Evolutionary conservation across 2,329 filamentous ascomycete genomes (phyloP), one percentile per base, ranked within the genome.

Genomic region (Xylaria sp.): DNA sequence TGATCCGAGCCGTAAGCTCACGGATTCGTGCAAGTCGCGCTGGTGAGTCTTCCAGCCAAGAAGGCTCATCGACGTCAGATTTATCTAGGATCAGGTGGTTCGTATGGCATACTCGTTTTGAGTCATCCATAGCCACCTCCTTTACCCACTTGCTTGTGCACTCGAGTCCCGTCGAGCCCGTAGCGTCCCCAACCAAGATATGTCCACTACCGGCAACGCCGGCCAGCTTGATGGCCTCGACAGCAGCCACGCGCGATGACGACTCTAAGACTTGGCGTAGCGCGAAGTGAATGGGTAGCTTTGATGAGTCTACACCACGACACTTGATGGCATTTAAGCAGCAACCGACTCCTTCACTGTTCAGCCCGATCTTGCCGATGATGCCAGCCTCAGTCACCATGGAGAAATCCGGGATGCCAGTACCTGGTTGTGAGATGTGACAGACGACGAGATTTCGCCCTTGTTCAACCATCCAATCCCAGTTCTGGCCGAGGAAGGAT

Each of bases 341-440:
- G 0, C 85, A 84, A 0, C 87, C 89, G 0, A 91, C 86, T 0
- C 88, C 87, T 0, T 76, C 73, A 18, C 79, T 80, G 73, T 91
- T 91, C 71, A 91, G 81, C 0, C 89, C 89, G 25, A 91, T 90
- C 76, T 91, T 91, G 15, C 88, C 89, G 39, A 91, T 84, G 25
- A 90, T 83, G 15, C 88, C 87, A 0, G 84, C 82, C 59, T 90
- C 88, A 0, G 87, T 89, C 25, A 89, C 80, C 80, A 87, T 87
- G 18, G 83, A 76, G 65, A 89, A 83, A 1, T 78, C 78, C 0
- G 86, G 86, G 30, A 76, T 68, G 2, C 63, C 72, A 32, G 83
- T 83, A 7, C 69, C 73, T 0, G 74, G 69, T 56, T 84, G 82
- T 0, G 76, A 74, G 57, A 87, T 83, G 43, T 81, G 81, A 20